Evolutionary conservation across 2,329 filamentous ascomycete species (phyloP).

Genomic region (Tolypocladium inflatum): DNA sequence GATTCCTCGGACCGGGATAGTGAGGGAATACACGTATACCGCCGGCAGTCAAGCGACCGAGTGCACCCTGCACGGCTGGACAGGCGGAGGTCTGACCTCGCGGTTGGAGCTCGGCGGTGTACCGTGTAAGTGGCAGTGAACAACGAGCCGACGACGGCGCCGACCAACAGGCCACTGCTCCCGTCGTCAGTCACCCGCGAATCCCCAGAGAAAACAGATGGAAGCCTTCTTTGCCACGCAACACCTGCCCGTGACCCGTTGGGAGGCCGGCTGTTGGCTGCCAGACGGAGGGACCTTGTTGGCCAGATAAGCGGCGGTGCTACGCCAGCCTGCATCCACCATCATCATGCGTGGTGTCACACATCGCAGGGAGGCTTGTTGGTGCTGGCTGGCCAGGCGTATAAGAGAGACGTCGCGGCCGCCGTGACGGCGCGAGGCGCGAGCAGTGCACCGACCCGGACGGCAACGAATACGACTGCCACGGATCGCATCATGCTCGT

Average conservation of each 20-base stretch:
- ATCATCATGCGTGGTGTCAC: neutral
- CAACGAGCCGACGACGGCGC: neutral
- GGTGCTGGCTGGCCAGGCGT: neutral
- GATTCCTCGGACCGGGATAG: accelerated
- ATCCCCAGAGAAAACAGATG: neutral
- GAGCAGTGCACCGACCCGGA: neutral
- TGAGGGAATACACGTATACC: neutral
- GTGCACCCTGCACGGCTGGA: too few relatives aligned
- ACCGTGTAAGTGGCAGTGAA: neutral
- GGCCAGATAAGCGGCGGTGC: neutral
- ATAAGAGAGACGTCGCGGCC: neutral
- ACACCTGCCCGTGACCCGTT: neutral
- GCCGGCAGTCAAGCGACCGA: neutral
- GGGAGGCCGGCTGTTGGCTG: neutral
- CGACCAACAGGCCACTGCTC: neutral
- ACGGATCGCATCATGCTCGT: neutral
- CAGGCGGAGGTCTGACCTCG: too few relatives aligned
- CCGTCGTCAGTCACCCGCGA: too few relatives aligned
- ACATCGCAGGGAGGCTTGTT: neutral
- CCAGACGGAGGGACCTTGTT: neutral
- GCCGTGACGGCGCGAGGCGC: neutral
- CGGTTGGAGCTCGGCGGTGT: neutral
- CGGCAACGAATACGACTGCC: neutral
- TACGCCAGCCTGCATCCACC: neutral
- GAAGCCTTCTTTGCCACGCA: neutral